These are phyloP conservation scores for Dacryopinax spathularia DNA, from an alignment of 768 basidiomycete genomes.

Conservation along the genomic window DNA sequence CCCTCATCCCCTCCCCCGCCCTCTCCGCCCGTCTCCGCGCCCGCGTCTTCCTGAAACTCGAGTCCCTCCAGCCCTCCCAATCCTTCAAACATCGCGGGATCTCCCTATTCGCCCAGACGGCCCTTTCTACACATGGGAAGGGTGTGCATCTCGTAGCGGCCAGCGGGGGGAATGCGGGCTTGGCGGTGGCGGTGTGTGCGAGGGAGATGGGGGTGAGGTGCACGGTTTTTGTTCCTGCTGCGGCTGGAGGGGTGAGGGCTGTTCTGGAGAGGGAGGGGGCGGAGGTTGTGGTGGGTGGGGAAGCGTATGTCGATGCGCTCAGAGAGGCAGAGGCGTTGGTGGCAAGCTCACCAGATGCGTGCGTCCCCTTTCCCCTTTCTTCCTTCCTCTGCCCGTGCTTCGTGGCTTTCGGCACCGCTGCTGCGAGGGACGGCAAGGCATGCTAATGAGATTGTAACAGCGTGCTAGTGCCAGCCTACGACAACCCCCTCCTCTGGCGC, in stretches of 20 bases:
- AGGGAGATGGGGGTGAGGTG: constrained; percentile 40
- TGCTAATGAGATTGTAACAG: constrained; percentile 22
- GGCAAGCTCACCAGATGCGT: constrained; percentile 38
- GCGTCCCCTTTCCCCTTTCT: constrained; percentile 18
- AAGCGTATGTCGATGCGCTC: constrained; percentile 44
- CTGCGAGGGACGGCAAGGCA: neutral
- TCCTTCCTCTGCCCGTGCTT: neutral
- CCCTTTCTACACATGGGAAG: constrained; percentile 37
- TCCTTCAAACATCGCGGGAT: constrained; percentile 70
- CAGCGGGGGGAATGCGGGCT: constrained; percentile 60
- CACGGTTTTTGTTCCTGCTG: constrained; percentile 52
- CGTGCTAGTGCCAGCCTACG: constrained; percentile 57
- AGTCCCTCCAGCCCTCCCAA: constrained; percentile 56
- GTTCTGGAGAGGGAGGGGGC: constrained; percentile 41
- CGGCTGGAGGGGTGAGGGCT: constrained; percentile 13
- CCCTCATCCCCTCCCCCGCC: constrained; percentile 44
- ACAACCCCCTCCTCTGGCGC: constrained; percentile 54
- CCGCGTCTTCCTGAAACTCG: constrained; percentile 55
- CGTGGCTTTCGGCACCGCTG: neutral
- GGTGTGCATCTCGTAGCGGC: constrained; percentile 51
- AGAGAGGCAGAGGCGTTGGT: constrained; percentile 36
- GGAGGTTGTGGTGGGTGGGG: constrained; percentile 43
- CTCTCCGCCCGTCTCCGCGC: constrained; percentile 41
- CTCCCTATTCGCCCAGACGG: constrained; percentile 43
- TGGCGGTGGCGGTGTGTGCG: constrained; percentile 54